These are phyloP conservation scores for Isabelozyma rhagii DNA, from an alignment of 805 yeast genomes.

Conservation along the genomic window DNA sequence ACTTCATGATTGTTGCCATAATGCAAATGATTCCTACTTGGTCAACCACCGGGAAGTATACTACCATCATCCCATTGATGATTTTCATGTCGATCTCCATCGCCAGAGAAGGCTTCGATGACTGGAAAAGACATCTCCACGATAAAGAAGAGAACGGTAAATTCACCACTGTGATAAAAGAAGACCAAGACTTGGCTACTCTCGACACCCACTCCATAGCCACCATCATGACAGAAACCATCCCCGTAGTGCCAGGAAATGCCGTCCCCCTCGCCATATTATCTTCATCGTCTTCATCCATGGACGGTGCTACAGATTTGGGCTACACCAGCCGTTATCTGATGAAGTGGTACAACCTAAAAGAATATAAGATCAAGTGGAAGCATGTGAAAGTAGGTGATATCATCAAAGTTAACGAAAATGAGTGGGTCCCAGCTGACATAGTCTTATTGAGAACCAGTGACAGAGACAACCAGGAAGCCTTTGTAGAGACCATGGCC, in stretches of 20 bases:
- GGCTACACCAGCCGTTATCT: slow-evolving; percentile 10
- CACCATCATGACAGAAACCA: slow-evolving; percentile 38
- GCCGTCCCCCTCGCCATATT: slow-evolving; percentile 1
- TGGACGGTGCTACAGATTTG: slow-evolving; percentile 4
- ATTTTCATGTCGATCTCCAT: slow-evolving; percentile 87
- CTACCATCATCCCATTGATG: slow-evolving; percentile 86
- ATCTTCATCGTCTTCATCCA: slow-evolving; percentile 2
- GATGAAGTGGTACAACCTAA: slow-evolving; percentile 29
- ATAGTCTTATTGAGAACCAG: slow-evolving; percentile 67
- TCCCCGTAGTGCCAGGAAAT: slow-evolving; percentile 12
- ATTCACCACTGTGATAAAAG: slow-evolving; percentile 26
- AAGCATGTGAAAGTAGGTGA: slow-evolving; percentile 85
- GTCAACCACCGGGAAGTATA: slow-evolving; percentile 95
- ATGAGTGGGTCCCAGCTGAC: slow-evolving; percentile 96
- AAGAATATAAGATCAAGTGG: slow-evolving; percentile 51
- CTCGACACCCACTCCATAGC: slow-evolving; percentile 36
- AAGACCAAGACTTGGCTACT: slow-evolving; percentile 23
- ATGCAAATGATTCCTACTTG: slow-evolving; percentile 95
- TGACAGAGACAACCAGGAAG: slow-evolving; percentile 53
- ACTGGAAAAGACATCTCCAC: slow-evolving; percentile 78
- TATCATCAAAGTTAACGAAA: slow-evolving; percentile 63
- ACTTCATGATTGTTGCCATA: slow-evolving; percentile 85
- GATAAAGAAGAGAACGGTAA: slow-evolving; percentile 80
- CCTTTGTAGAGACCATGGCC: slow-evolving; percentile 93
- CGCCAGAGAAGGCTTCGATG: slow-evolving; percentile 91